phyloP scores from a whole-genome alignment of 176 grass and related monocot genomes.

The Oryza brachyantha region DNA sequence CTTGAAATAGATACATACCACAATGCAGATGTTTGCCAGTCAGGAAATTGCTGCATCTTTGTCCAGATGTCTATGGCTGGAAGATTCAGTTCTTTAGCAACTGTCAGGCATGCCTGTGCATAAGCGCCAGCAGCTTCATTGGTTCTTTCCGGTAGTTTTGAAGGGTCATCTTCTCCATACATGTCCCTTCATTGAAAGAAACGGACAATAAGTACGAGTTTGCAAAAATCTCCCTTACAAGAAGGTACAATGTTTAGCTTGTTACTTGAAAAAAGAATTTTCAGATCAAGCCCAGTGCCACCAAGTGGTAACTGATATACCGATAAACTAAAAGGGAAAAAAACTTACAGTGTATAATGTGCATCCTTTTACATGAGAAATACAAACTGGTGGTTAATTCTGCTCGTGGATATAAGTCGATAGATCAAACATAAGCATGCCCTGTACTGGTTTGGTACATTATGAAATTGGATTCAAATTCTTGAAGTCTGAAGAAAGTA shows the following conservation, averaged over 20 bases:
- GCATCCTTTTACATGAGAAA: background rate
- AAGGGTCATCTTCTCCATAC: slow-evolving; percentile 44
- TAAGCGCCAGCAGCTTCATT: slow-evolving; percentile 83
- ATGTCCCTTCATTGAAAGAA: slow-evolving; percentile 41
- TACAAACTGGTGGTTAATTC: background rate
- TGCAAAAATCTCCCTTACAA: background rate
- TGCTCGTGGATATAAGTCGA: background rate
- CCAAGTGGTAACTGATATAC: background rate
- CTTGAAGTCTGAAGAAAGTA: too few species aligned
- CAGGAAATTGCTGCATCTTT: slow-evolving; percentile 61
- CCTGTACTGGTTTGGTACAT: background rate
- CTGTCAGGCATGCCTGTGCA: slow-evolving; percentile 66
- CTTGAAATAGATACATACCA: slow-evolving; percentile 27
- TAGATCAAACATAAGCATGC: background rate
- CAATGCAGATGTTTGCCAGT: slow-evolving; percentile 73
- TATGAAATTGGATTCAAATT: background rate
- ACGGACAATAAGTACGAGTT: background rate
- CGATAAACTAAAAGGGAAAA: background rate
- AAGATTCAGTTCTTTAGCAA: slow-evolving; percentile 61
- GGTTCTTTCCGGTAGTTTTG: slow-evolving; percentile 67
- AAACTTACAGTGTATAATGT: background rate
- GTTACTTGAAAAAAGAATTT: background rate
- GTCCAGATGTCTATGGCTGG: slow-evolving; percentile 88
- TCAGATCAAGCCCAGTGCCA: background rate
- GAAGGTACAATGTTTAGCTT: background rate